Evolutionary conservation across 169 alveolate genomes (phyloP).

Genomic region (Plasmodium gonderi): DNA sequence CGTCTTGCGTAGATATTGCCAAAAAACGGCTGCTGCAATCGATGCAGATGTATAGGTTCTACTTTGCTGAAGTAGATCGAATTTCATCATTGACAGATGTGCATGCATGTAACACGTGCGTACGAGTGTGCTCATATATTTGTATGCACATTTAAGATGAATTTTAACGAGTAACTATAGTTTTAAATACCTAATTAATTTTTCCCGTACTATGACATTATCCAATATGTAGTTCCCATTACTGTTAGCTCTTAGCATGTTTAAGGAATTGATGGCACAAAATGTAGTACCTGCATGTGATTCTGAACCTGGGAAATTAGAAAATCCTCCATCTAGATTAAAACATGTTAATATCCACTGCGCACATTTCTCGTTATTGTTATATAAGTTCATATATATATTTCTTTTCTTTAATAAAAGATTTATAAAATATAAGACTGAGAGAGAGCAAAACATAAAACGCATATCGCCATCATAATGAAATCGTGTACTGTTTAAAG

Average conservation of each 20-base stretch:
- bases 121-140: not conserved
- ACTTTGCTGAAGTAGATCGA: not conserved
- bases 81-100: not conserved
- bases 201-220: not conserved
- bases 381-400: not conserved
- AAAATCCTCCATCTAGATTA: constrained; percentile 83
- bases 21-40: too few species aligned
- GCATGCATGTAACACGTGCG: not conserved
- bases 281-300: constrained; percentile 84
- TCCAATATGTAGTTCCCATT: not conserved
- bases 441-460: constrained; percentile 44
- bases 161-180: not conserved
- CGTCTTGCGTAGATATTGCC: too few species aligned
- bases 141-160: not conserved
- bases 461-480: constrained; percentile 71
- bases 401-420: constrained; percentile 27
- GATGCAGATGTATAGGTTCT: not conserved
- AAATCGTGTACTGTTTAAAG: constrained; percentile 14
- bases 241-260: not conserved
- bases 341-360: constrained; percentile 72
- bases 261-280: constrained; percentile 75
- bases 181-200: not conserved
- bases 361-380: constrained; percentile 11
- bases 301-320: constrained; percentile 71
- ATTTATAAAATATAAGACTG: constrained; percentile 22